A percentile compares a stretch with the other conserved stretches of the same genome.
Evolutionary conservation across 2,329 filamentous ascomycete species (phyloP).

Genomic region (Trichoderma sp.): DNA sequence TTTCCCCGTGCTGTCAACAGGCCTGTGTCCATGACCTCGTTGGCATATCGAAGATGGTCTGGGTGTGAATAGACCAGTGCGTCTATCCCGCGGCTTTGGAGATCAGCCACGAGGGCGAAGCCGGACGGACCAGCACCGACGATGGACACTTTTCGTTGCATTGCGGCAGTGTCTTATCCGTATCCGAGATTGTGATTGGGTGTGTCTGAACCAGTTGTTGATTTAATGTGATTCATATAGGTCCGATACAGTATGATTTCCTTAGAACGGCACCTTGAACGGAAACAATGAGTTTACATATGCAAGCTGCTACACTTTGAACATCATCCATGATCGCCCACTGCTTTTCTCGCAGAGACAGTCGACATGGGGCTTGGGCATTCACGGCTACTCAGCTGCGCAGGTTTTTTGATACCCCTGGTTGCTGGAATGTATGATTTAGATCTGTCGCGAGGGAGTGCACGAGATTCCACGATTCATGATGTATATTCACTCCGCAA

Average conservation of each 20-base stretch:
- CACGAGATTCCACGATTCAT: not conserved
- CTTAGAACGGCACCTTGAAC: not conserved
- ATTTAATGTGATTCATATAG: not conserved
- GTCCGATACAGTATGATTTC: not conserved
- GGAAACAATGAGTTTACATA: not conserved
- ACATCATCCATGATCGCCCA: not conserved
- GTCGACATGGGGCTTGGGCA: not conserved
- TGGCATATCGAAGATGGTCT: not conserved
- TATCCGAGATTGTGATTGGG: not conserved
- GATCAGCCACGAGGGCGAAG: not conserved
- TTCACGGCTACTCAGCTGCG: not conserved
- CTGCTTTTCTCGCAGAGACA: not conserved
- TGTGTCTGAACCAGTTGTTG: not conserved
- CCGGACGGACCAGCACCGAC: not conserved
- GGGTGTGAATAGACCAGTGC: not conserved
- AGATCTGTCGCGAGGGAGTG: not conserved
- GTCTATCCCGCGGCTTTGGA: not conserved
- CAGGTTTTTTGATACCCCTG: not conserved
- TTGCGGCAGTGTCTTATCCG: not conserved
- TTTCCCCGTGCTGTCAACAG: not conserved
- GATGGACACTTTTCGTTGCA: not conserved
- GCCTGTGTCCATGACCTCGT: not conserved
- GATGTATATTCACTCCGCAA: not conserved
- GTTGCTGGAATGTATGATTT: not conserved
- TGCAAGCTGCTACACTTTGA: not conserved